Conservation (phyloP, 208 protist species). For the Acanthamoeba royreba region DNA sequence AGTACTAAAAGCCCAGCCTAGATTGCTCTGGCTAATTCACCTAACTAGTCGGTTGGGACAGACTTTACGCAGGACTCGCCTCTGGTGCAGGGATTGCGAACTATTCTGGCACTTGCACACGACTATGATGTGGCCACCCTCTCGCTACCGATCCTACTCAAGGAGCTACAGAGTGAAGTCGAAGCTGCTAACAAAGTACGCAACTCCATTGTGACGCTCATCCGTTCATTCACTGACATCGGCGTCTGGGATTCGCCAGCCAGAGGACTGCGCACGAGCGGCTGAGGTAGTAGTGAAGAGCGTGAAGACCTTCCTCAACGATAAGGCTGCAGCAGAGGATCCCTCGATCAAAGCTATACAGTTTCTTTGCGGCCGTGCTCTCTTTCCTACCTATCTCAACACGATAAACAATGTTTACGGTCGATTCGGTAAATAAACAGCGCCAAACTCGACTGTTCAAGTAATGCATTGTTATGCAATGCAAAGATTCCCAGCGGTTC, state of each 20-base stretch:
- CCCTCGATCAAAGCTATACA: not conserved
- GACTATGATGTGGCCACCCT: constrained; percentile 5
- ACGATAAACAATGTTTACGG: not conserved
- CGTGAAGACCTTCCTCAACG: not conserved
- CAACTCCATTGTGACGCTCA: not conserved
- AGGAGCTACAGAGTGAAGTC: not conserved
- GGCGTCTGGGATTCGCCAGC: not conserved
- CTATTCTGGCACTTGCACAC: not conserved
- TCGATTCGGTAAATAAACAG: not conserved
- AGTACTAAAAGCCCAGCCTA: not conserved
- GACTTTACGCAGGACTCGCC: not conserved
- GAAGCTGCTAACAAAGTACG: not conserved
- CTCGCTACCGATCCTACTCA: not conserved
- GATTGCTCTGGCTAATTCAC: not conserved
- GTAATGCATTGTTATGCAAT: too few species aligned
- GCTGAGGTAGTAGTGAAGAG: not conserved
- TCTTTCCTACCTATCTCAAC: not conserved
- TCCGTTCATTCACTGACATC: not conserved
- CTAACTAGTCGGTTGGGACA: not conserved
- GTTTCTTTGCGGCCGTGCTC: not conserved
- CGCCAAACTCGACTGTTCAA: too few species aligned
- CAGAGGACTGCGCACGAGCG: not conserved
- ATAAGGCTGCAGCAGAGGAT: not conserved
- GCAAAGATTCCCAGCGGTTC: too few species aligned
- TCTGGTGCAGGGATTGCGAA: not conserved